Evolutionary conservation across 495 filamentous ascomycete species (phyloP).

Genomic region (Penicillium maclennaniae): DNA sequence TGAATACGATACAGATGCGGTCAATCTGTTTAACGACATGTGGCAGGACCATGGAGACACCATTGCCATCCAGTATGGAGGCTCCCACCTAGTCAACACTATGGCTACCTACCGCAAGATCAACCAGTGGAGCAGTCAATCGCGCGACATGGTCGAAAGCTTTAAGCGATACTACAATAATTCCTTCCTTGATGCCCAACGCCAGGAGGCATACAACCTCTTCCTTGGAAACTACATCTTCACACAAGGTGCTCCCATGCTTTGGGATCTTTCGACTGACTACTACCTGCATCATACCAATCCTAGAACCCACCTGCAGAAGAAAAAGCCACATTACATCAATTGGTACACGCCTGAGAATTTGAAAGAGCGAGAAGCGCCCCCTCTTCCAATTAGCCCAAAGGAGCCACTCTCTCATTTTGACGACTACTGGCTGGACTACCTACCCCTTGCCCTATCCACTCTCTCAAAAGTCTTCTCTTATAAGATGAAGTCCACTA

Average conservation of each 20-base stretch:
- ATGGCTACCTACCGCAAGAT: conserved; percentile 99
- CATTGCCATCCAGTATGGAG: conserved; percentile 96
- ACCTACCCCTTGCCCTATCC: conserved; percentile 78
- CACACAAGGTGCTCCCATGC: conserved; percentile 85
- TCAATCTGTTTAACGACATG: conserved; percentile 97
- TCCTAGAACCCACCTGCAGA: conserved; percentile 66
- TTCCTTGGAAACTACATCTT: conserved; percentile 97
- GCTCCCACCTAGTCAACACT: conserved; percentile 95
- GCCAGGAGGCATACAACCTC: conserved; percentile 96
- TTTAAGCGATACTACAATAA: conserved; percentile 99
- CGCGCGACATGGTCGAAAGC: conserved; percentile 96
- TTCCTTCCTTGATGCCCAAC: conserved; percentile 91
- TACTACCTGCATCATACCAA: conserved; percentile 94
- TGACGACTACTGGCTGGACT: conserved; percentile 98
- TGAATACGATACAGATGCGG: conserved; percentile 91
- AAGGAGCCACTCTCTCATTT: conserved; percentile 62
- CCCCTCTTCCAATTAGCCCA: conserved; percentile 44
- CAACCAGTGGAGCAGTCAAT: conserved; percentile 97
- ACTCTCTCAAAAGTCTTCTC: conserved; percentile 86
- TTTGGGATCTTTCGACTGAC: conserved; percentile 94
- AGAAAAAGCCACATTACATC: conserved; percentile 66
- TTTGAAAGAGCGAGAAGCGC: conserved; percentile 58
- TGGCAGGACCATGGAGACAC: conserved; percentile 93
- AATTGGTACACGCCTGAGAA: conserved; percentile 81
- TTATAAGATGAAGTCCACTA: conserved; percentile 82